Conservation (phyloP, 306 rosid genomes). For the Rubus parviflorus region DNA sequence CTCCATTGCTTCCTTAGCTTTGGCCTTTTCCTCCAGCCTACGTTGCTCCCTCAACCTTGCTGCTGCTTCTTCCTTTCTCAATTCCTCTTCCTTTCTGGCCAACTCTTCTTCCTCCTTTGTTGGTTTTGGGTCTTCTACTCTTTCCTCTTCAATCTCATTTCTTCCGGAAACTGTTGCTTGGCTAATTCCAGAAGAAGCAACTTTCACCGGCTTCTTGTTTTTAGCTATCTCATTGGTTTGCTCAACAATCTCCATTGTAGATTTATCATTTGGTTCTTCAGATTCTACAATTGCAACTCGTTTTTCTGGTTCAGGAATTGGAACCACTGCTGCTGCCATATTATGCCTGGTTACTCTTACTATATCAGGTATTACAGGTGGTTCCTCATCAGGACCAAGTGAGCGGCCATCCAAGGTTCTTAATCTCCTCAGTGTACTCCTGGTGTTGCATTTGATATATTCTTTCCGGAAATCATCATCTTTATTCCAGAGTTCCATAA, state of each 20-base stretch:
- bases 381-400: slow-evolving; percentile 81
- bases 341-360: slow-evolving; percentile 40
- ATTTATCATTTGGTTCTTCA: slow-evolving; percentile 38
- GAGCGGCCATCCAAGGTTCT: slow-evolving; percentile 75
- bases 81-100: slow-evolving; percentile 62
- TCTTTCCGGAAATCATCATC: slow-evolving; percentile 69
- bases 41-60: slow-evolving; percentile 63
- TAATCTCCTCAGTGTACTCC: slow-evolving; percentile 80
- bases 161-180: slow-evolving; percentile 33
- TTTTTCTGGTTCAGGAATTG: slow-evolving; percentile 47
- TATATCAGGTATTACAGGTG: slow-evolving; percentile 50
- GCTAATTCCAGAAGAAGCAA: slow-evolving; percentile 32
- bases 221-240: slow-evolving; percentile 37
- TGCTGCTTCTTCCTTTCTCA: slow-evolving; percentile 67
- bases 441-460: slow-evolving; percentile 66
- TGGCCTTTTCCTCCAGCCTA: slow-evolving; percentile 72
- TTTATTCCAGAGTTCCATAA: slow-evolving; percentile 63
- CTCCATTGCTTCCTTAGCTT: slow-evolving; percentile 75
- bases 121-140: slow-evolving; percentile 41
- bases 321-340: slow-evolving; percentile 23
- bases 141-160: slow-evolving; percentile 48
- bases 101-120: slow-evolving; percentile 70
- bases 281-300: slow-evolving; percentile 34
- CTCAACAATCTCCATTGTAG: slow-evolving; percentile 35
- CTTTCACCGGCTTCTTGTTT: slow-evolving; percentile 42